Evolutionary conservation across 345 rosid species (phyloP).

Genomic region (Syzygium jambos): DNA sequence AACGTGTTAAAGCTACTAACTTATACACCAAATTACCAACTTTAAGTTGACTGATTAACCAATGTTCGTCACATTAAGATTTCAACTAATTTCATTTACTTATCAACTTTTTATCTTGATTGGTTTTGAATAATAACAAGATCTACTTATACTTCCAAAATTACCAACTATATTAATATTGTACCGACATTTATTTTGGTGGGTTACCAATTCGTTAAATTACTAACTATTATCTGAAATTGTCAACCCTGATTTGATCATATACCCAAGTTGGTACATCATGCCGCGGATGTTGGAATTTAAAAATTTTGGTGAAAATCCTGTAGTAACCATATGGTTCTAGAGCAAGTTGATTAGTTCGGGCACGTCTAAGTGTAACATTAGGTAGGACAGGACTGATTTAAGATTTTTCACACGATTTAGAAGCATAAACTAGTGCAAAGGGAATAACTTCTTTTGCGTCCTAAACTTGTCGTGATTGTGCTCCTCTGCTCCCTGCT

Average conservation of each 20-base stretch:
- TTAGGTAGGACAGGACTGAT: neutral
- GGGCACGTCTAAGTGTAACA: neutral
- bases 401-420: neutral
- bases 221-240: neutral
- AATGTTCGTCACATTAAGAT: fast-evolving
- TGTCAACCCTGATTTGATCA: neutral
- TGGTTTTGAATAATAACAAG: neutral
- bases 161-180: neutral
- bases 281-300: neutral
- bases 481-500: neutral
- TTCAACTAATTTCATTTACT: neutral
- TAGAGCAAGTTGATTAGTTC: neutral
- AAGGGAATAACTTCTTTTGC: neutral
- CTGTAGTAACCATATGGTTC: neutral
- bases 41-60: neutral
- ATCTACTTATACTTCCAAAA: neutral
- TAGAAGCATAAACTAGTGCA: neutral
- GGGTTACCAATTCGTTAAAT: neutral
- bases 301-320: neutral
- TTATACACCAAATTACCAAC: neutral
- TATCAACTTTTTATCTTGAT: neutral
- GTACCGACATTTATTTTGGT: neutral
- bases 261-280: neutral
- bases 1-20: neutral
- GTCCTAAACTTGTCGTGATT: neutral